These are phyloP conservation scores for Erythrophleum fordii DNA, from an alignment of 306 rosid species.

Conservation along the genomic window DNA sequence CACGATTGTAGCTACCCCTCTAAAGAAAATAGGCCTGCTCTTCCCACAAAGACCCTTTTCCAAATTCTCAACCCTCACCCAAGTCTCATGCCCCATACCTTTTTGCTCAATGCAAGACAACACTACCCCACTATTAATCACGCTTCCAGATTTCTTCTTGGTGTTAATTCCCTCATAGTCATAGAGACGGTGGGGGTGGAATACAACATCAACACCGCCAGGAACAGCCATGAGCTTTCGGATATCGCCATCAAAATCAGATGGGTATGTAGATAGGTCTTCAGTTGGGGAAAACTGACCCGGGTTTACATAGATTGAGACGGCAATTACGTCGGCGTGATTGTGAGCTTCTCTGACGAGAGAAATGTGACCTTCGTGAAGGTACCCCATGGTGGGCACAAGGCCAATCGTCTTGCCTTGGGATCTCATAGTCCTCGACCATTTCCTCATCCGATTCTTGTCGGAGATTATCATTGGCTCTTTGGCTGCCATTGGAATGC, in stretches of 20 bases:
- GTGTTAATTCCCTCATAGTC: slow-evolving; percentile 44
- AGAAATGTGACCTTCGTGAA: slow-evolving; percentile 82
- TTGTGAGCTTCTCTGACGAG: slow-evolving; percentile 63
- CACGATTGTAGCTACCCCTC: slow-evolving; percentile 91
- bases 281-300: slow-evolving; percentile 87
- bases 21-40: slow-evolving; percentile 81
- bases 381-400: slow-evolving; percentile 95
- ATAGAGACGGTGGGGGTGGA: slow-evolving; percentile 70
- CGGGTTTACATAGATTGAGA: slow-evolving; percentile 89
- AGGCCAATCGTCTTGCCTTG: slow-evolving; percentile 64
- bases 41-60: slow-evolving; percentile 86
- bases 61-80: slow-evolving; percentile 81
- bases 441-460: slow-evolving; percentile 66
- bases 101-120: slow-evolving; percentile 71
- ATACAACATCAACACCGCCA: slow-evolving; percentile 77
- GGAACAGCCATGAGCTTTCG: slow-evolving; percentile 61
- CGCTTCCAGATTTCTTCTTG: background rate
- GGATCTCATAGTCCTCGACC: slow-evolving; percentile 84
- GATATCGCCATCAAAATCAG: slow-evolving; percentile 76
- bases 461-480: slow-evolving; percentile 58
- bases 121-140: slow-evolving; percentile 23
- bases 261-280: slow-evolving; percentile 88
- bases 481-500: slow-evolving; percentile 51
- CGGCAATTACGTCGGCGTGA: slow-evolving; percentile 55
- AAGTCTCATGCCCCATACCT: slow-evolving; percentile 74